Conservation (phyloP, 2,329 filamentous ascomycete species). For the Fusarium secorum region DNA sequence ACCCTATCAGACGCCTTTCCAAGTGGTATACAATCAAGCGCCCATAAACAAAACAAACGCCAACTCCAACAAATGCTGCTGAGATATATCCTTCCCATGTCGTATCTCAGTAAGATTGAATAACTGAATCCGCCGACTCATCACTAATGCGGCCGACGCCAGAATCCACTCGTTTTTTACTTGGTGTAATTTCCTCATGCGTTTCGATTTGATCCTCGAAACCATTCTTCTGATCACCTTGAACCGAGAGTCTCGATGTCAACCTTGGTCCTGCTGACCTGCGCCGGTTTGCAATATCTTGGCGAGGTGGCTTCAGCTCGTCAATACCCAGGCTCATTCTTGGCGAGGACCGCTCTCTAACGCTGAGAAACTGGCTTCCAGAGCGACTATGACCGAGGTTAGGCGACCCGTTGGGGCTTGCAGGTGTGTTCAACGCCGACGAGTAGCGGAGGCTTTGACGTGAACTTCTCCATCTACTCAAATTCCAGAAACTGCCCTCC, state of each 20-base stretch:
- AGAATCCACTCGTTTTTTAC: constrained; percentile 47
- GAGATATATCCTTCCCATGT: constrained; percentile 12
- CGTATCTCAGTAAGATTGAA: constrained; percentile 5
- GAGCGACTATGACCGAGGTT: constrained; percentile 49
- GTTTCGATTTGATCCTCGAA: constrained; percentile 32
- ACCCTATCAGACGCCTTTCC: constrained; percentile 35
- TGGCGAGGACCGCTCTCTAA: constrained; percentile 46
- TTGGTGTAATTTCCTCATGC: constrained; percentile 26
- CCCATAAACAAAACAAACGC: constrained; percentile 24
- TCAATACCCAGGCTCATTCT: constrained; percentile 44
- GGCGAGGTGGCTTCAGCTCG: constrained; percentile 41
- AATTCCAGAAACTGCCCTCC: constrained; percentile 63
- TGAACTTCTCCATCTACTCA: constrained; percentile 59
- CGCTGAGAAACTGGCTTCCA: constrained; percentile 38
- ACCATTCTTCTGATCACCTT: constrained; percentile 31
- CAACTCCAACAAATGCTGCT: constrained; percentile 36
- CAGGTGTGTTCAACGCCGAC: constrained; percentile 36
- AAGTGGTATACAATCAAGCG: constrained; percentile 24
- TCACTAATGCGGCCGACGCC: constrained; percentile 46
- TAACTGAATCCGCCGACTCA: constrained; percentile 38
- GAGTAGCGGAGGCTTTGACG: constrained; percentile 49
- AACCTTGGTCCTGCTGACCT: constrained; percentile 42
- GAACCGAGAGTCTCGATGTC: constrained; percentile 29
- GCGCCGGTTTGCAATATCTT: constrained; percentile 41
- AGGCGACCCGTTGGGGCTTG: constrained; percentile 21